These are phyloP conservation scores for Chromera velia DNA, from an alignment of 73 alveolate species.

Conservation along the genomic window DNA sequence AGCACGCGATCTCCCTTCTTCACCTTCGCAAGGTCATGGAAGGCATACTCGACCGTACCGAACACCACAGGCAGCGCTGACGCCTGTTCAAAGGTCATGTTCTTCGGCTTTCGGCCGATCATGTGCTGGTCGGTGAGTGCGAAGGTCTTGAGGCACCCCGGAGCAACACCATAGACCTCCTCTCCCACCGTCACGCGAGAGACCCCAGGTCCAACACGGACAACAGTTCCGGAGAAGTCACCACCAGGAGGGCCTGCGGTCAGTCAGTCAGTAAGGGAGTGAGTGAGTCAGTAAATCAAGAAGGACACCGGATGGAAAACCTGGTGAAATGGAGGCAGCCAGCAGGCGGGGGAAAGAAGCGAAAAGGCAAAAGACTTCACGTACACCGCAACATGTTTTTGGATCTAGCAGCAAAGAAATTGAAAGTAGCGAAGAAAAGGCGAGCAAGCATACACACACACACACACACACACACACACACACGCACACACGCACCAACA, in stretches of 20 bases:
- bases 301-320: no score
- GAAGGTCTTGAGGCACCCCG: slow-evolving; percentile 26
- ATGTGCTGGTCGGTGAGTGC: slow-evolving; percentile 22
- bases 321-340: no score
- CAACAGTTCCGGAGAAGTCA: slow-evolving; percentile 17
- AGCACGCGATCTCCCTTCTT: slow-evolving; percentile 28
- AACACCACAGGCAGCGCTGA: slow-evolving; percentile 28
- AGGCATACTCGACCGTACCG: slow-evolving; percentile 33
- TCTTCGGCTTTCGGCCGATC: neutral
- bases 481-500: no score
- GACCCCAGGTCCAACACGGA: neutral
- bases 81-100: slow-evolving; percentile 11
- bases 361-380: no score
- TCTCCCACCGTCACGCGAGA: neutral
- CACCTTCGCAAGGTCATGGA: slow-evolving; percentile 39
- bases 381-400: no score
- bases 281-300: no score
- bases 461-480: no score
- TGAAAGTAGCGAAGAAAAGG: no score
- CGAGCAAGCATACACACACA: no score
- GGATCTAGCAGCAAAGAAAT: no score
- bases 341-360: no score
- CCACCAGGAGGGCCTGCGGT: slow-evolving; percentile 20
- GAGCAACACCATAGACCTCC: slow-evolving; percentile 23
- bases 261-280: no score